A percentile compares a stretch with the other conserved stretches of the same genome.
Conservation (phyloP, 177 flowering plant species). For the Vitis hybrid region DNA sequence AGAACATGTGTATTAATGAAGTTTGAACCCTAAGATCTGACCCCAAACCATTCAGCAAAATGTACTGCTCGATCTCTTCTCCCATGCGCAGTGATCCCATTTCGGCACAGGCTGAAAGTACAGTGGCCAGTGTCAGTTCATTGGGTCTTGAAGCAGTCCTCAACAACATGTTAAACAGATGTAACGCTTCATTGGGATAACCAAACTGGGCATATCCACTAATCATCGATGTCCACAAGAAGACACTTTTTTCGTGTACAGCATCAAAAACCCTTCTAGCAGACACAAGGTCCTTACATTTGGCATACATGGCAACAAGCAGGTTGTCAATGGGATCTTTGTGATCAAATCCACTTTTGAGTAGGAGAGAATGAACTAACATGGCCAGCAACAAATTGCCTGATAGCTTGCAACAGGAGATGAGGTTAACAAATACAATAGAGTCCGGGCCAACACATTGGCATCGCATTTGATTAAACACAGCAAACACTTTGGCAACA, state of each 20-base stretch:
- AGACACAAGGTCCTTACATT: conserved; percentile 28
- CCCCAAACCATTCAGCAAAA: conserved; percentile 17
- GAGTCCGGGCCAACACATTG: conserved; percentile 18
- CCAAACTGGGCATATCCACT: conserved; percentile 35
- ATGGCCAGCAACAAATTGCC: conserved; percentile 20
- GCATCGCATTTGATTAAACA: conserved; percentile 27
- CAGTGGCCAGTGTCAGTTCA: conserved; percentile 28
- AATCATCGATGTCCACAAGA: conserved; percentile 44
- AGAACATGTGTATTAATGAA: conserved; percentile 40
- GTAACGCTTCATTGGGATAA: conserved; percentile 26
- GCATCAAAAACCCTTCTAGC: conserved; percentile 27
- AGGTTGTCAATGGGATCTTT: conserved; percentile 23
- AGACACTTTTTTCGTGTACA: conserved; percentile 20
- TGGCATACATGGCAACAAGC: conserved; percentile 32
- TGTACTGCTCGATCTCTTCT: conserved; percentile 27
- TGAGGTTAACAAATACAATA: conserved; percentile 22
- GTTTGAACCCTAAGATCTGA: conserved; percentile 30
- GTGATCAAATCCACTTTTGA: conserved; percentile 29
- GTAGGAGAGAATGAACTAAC: conserved; percentile 29
- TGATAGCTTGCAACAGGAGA: conserved; percentile 16
- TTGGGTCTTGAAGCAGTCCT: conserved; percentile 21
- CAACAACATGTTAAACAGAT: conserved; percentile 23
- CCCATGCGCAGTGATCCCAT: conserved; percentile 33
- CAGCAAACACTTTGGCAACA: conserved; percentile 20
- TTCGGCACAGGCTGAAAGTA: conserved; percentile 42